Conservation (phyloP, 2,329 filamentous ascomycete species). For the Monosporascus sp. region DNA sequence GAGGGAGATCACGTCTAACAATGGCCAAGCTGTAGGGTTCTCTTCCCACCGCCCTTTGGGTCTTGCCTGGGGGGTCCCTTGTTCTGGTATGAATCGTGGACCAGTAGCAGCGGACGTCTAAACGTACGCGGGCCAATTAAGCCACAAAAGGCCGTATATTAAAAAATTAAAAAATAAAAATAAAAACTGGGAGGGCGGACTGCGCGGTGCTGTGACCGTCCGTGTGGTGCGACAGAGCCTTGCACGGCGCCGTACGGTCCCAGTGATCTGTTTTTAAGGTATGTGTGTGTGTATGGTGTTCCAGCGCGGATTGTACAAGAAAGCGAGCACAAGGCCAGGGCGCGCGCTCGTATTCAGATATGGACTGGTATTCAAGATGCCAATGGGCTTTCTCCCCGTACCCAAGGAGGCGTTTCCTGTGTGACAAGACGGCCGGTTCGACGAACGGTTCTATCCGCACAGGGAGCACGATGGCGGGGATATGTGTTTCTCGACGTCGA, state of each 20-base stretch:
- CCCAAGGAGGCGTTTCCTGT: conserved; percentile 29
- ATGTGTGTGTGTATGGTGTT: conserved; percentile 17
- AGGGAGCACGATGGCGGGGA: conserved; percentile 25
- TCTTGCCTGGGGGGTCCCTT: conserved; percentile 17
- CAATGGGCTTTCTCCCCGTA: conserved; percentile 30
- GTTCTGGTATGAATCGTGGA: conserved; percentile 19
- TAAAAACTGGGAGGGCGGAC: conserved; percentile 16
- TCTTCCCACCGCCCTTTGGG: conserved; percentile 20
- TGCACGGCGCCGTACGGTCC: conserved; percentile 15
- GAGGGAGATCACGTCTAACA: conserved; percentile 11
- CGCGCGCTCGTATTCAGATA: conserved; percentile 28
- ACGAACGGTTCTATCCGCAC: conserved; percentile 25
- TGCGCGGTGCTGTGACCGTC: conserved; percentile 26
- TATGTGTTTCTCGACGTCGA: conserved; percentile 11
- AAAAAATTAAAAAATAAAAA: neutral
- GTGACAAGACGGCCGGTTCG: conserved; percentile 22
- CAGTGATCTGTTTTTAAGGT: conserved; percentile 10
- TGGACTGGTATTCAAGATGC: conserved; percentile 21
- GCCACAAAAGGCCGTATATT: conserved; percentile 18
- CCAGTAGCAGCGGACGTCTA: conserved; percentile 20
- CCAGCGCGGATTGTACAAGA: conserved; percentile 20
- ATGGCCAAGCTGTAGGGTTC: conserved; percentile 11
- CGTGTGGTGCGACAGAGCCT: conserved; percentile 26
- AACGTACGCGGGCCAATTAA: conserved; percentile 26
- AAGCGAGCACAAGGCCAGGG: conserved; percentile 18